These are phyloP conservation scores for Xylaria grammica DNA, from an alignment of 495 filamentous ascomycete genomes.

Conservation along the genomic window DNA sequence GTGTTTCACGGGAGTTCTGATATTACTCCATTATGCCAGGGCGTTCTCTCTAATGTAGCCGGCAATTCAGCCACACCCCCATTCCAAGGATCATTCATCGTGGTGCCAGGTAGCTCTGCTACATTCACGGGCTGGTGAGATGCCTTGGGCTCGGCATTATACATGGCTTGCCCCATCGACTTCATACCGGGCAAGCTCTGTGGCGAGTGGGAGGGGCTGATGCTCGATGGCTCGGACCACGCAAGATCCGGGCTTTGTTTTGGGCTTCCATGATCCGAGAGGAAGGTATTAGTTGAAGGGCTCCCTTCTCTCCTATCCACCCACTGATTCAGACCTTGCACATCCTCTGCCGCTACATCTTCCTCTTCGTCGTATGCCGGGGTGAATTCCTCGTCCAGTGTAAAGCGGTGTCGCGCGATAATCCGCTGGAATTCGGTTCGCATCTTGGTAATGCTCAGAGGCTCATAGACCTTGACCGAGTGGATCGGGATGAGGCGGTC, in stretches of 20 bases:
- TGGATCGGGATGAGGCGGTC: constrained; percentile 23
- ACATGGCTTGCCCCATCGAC: constrained; percentile 11
- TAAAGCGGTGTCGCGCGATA: constrained; percentile 19
- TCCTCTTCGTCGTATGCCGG: constrained; percentile 13
- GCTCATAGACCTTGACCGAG: constrained; percentile 22
- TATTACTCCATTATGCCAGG: constrained; percentile 4
- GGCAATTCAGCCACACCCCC: constrained; percentile 19
- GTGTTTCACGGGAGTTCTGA: constrained; percentile 13
- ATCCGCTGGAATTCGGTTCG: constrained; percentile 17
- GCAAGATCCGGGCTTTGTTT: constrained; percentile 4
- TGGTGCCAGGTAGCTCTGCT: constrained; percentile 18
- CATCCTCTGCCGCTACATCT: constrained; percentile 3
- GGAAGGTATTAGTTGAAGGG: not conserved
- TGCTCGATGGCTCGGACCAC: constrained; percentile 12
- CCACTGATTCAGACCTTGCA: constrained; percentile 15
- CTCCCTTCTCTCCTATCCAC: constrained; percentile 6
- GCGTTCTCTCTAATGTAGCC: not conserved
- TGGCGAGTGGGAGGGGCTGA: constrained; percentile 4
- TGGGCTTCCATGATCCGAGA: not conserved
- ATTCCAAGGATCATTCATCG: constrained; percentile 20
- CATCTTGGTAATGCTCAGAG: constrained; percentile 18
- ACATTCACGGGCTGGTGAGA: not conserved
- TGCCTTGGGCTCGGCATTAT: constrained; percentile 7
- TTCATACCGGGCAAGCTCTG: constrained; percentile 6
- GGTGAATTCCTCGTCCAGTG: constrained; percentile 13